These are phyloP conservation scores for Scheffersomyces coipomensis DNA, from an alignment of 805 yeast species.

Conservation along the genomic window DNA sequence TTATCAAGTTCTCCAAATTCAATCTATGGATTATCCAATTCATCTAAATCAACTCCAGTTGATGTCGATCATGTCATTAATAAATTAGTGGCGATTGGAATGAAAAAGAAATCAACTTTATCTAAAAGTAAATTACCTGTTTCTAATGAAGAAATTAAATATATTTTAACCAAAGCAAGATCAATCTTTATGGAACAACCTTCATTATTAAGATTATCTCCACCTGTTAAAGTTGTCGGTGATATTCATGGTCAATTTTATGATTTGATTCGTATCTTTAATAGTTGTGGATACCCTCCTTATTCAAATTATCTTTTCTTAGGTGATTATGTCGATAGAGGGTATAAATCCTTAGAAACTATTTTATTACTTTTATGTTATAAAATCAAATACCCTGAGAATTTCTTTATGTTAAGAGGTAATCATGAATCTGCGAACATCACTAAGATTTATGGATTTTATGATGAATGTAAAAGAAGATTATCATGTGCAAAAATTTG, in stretches of 20 bases:
- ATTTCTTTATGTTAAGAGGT: conserved; percentile 59
- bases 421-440: conserved; percentile 60
- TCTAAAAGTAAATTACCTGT: conserved; percentile 49
- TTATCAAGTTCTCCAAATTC: conserved; percentile 16
- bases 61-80: conserved; percentile 66
- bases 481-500: conserved; percentile 44
- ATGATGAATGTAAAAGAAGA: conserved; percentile 60
- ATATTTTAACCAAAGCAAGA: conserved; percentile 56
- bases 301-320: conserved; percentile 52
- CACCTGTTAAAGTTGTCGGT: conserved; percentile 82
- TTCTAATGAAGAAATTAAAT: conserved; percentile 52
- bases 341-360: conserved; percentile 57
- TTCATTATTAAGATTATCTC: conserved; percentile 59
- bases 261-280: conserved; percentile 54
- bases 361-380: conserved; percentile 50
- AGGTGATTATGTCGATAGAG: conserved; percentile 63
- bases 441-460: conserved; percentile 59
- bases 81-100: conserved; percentile 52
- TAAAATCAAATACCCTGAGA: conserved; percentile 59
- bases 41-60: conserved; percentile 21
- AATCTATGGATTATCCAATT: conserved; percentile 2
- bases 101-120: conserved; percentile 20
- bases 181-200: conserved; percentile 65
- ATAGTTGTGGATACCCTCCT: conserved; percentile 61
- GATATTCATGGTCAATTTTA: conserved; percentile 73